Percentiles rank a stretch among this genome's conserved stretches.
These are phyloP conservation scores for Lasiosphaeria hispida DNA, from an alignment of 495 filamentous ascomycete genomes.

Conservation along the genomic window DNA sequence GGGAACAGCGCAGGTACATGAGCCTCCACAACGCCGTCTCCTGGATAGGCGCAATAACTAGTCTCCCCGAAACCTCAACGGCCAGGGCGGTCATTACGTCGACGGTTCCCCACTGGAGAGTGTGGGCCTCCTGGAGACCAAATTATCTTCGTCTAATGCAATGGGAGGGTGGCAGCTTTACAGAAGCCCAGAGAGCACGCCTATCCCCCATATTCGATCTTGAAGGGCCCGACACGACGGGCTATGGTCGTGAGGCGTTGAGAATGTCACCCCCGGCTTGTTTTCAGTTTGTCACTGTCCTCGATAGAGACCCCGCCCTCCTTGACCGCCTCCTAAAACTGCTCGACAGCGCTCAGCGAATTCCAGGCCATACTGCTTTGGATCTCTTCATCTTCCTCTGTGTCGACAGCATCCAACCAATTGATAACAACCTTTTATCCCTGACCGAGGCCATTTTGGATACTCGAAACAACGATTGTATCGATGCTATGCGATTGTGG, in stretches of 20 bases:
- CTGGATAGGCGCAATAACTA: slow-evolving; percentile 10
- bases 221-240: slow-evolving; percentile 19
- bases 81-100: slow-evolving; percentile 7
- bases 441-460: slow-evolving; percentile 15
- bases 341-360: slow-evolving; percentile 14
- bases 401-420: slow-evolving; percentile 9
- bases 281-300: slow-evolving; percentile 8
- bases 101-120: slow-evolving; percentile 9
- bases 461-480: slow-evolving; percentile 13
- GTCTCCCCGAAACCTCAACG: slow-evolving; percentile 1
- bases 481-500: slow-evolving; percentile 11
- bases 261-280: slow-evolving; percentile 13
- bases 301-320: slow-evolving; percentile 3
- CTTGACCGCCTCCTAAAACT: slow-evolving; percentile 10
- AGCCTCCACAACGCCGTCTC: slow-evolving; percentile 16
- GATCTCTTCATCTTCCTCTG: slow-evolving; percentile 18
- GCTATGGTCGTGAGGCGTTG: slow-evolving; percentile 1
- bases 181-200: slow-evolving; percentile 12
- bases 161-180: slow-evolving; percentile 19
- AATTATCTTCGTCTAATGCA: slow-evolving; percentile 12
- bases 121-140: slow-evolving; percentile 18
- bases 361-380: slow-evolving; percentile 9
- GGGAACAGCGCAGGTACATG: slow-evolving; percentile 17
- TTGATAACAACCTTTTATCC: slow-evolving; percentile 10
- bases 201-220: slow-evolving; percentile 19